Conservation (phyloP, 1,284 basidiomycete species). For the Naganishia cerealis region DNA sequence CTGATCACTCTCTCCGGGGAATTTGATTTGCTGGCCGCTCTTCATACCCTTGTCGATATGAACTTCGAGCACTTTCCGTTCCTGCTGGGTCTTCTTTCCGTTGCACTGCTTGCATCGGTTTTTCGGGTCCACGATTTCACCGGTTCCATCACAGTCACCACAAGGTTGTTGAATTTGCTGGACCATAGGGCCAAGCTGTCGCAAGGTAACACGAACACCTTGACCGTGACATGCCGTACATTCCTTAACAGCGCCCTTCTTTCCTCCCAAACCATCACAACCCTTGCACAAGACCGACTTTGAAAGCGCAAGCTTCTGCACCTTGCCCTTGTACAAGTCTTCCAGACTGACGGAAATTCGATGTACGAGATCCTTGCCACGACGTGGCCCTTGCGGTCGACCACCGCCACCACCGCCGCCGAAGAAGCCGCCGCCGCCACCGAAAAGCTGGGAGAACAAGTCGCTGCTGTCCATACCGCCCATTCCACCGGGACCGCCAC, state of each 20-base stretch:
- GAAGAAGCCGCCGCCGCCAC: slow-evolving; percentile 64
- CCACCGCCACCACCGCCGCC: slow-evolving; percentile 61
- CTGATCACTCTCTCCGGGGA: slow-evolving; percentile 94
- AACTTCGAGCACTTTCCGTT: slow-evolving; percentile 97
- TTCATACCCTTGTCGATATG: slow-evolving; percentile 99
- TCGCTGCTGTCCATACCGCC: slow-evolving; percentile 87
- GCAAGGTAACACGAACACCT: slow-evolving; percentile 85
- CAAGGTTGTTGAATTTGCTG: slow-evolving; percentile 97
- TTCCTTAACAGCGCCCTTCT: slow-evolving; percentile 85
- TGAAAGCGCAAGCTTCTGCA: slow-evolving; percentile 93
- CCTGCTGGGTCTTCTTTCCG: slow-evolving; percentile 90
- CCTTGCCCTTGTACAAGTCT: slow-evolving; percentile 98
- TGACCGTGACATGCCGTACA: slow-evolving; percentile 83
- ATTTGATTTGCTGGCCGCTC: slow-evolving; percentile 92
- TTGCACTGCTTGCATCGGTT: slow-evolving; percentile 91
- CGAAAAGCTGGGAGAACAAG: slow-evolving; percentile 96
- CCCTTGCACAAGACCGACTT: slow-evolving; percentile 91
- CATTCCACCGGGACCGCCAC: slow-evolving; percentile 69
- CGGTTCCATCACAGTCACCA: slow-evolving; percentile 85
- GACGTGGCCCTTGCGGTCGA: slow-evolving; percentile 74
- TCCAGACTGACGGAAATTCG: slow-evolving; percentile 93
- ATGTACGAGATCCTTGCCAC: slow-evolving; percentile 97
- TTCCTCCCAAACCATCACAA: slow-evolving; percentile 95
- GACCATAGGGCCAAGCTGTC: slow-evolving; percentile 96
- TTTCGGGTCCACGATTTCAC: slow-evolving; percentile 91